phyloP scores from a whole-genome alignment of 2,329 filamentous ascomycete species.

The Malbranchea zuffiana region DNA sequence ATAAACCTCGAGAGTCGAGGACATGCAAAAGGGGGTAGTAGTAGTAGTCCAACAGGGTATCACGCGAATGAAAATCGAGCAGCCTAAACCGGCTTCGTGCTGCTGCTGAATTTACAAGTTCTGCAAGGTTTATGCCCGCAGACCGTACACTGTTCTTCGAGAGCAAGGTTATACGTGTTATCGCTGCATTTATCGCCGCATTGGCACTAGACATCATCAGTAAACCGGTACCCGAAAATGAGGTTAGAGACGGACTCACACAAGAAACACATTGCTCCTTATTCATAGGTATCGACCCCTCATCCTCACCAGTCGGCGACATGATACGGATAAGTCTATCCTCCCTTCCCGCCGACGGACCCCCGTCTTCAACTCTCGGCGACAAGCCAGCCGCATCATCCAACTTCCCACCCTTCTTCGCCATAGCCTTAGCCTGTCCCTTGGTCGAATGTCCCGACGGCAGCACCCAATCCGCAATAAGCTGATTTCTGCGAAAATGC shows the following conservation, averaged over 20 bases:
- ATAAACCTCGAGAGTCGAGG: no score
- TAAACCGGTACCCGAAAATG: background rate
- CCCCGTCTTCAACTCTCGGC: no score
- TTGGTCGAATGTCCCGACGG: constrained; percentile 20
- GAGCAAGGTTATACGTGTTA: constrained; percentile 6
- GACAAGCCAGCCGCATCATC: no score
- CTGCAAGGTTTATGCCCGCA: constrained; percentile 11
- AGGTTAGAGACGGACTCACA: constrained; percentile 4
- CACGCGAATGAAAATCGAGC: background rate
- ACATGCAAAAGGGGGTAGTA: no score
- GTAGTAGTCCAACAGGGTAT: no score
- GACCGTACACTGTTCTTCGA: constrained; percentile 6
- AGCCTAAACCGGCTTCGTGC: background rate
- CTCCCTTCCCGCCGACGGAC: no score
- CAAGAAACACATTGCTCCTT: constrained; percentile 9
- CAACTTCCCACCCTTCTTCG: no score
- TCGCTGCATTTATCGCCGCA: constrained; percentile 1
- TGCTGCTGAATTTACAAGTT: constrained; percentile 7
- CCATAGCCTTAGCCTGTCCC: constrained; percentile 3
- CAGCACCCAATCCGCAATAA: constrained; percentile 26
- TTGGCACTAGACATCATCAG: constrained; percentile 7
- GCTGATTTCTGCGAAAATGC: constrained; percentile 33
- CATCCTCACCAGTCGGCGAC: no score
- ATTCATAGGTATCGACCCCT: no score
- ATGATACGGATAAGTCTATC: no score